Percentiles rank a stretch among this genome's conserved stretches.
These are phyloP conservation scores for Hydrangea macrophylla DNA, from an alignment of 148 eudicot species.

Conservation along the genomic window DNA sequence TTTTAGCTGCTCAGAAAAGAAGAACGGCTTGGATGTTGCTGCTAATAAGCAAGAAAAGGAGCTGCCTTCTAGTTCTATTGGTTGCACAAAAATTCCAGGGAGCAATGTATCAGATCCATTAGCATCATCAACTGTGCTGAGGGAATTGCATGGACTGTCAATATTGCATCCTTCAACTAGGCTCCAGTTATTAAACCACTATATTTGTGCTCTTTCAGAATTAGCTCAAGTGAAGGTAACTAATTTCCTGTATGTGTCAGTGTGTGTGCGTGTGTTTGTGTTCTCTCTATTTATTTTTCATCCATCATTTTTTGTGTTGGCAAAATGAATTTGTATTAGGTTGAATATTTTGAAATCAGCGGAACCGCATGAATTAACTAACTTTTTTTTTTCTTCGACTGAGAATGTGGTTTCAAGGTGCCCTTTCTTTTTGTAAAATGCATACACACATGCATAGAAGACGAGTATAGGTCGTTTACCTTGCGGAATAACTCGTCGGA, in stretches of 20 bases:
- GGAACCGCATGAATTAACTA: neutral
- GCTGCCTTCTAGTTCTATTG: slow-evolving; percentile 11
- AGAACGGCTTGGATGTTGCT: slow-evolving; percentile 18
- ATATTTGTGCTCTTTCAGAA: slow-evolving; percentile 30
- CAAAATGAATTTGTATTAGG: too few species aligned
- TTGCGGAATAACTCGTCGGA: too few species aligned
- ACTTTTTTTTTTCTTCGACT: neutral
- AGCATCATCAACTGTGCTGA: slow-evolving; percentile 17
- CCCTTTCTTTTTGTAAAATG: neutral
- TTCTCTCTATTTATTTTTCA: neutral
- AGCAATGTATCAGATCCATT: slow-evolving; percentile 12
- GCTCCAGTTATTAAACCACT: slow-evolving; percentile 38
- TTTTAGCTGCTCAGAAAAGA: slow-evolving; percentile 23
- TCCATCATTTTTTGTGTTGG: neutral
- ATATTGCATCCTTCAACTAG: slow-evolving; percentile 40
- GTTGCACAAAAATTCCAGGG: slow-evolving; percentile 12
- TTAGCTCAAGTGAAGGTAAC: slow-evolving; percentile 46
- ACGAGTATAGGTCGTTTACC: too few species aligned
- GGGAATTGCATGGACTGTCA: slow-evolving; percentile 28
- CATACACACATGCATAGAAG: too few species aligned
- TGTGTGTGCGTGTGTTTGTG: too few species aligned
- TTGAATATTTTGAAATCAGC: neutral
- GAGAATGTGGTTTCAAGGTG: neutral
- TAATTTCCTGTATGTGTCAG: too few species aligned
- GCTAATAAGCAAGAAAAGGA: slow-evolving; percentile 17